Percentiles rank a stretch among this genome's conserved stretches.
These are phyloP conservation scores for Penicillium vulpinum DNA, from an alignment of 2,329 filamentous ascomycete genomes.

Conservation along the genomic window DNA sequence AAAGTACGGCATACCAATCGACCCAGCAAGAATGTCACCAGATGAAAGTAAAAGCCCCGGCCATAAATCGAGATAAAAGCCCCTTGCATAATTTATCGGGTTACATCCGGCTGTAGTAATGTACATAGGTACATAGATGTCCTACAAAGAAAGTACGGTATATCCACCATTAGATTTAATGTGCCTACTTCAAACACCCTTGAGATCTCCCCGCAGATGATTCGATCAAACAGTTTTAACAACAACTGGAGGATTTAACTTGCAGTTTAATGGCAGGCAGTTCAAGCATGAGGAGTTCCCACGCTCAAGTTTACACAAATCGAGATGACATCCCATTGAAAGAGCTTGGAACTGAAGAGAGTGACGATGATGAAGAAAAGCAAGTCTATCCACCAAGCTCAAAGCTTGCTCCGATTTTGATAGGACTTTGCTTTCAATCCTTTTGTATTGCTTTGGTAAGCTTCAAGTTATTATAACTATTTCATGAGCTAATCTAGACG, in stretches of 20 bases:
- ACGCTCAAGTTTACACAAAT: slow-evolving; percentile 7
- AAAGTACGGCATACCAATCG: neutral
- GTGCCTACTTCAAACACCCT: neutral
- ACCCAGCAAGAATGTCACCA: neutral
- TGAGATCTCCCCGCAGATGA: neutral
- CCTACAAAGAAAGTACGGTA: neutral
- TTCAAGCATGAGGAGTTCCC: slow-evolving; percentile 10
- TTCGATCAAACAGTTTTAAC: neutral
- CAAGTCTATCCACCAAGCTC: slow-evolving; percentile 35
- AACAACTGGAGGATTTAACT: neutral
- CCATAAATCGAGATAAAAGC: neutral
- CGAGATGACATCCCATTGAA: slow-evolving; percentile 24
- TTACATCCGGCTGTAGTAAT: neutral
- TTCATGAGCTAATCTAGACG: neutral
- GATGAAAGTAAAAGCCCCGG: neutral
- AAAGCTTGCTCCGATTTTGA: slow-evolving; percentile 36
- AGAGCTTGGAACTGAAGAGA: slow-evolving; percentile 10
- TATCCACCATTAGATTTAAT: neutral
- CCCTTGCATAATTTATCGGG: slow-evolving; percentile 4
- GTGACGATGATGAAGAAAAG: slow-evolving; percentile 23
- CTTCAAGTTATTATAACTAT: too few species aligned
- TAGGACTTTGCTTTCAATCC: slow-evolving; percentile 39
- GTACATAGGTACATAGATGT: neutral
- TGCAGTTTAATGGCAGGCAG: slow-evolving; percentile 13
- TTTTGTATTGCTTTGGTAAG: slow-evolving; percentile 42